A percentile compares a stretch with the other conserved stretches of the same genome.
Conservation (phyloP, 768 basidiomycete genomes). For the Lactarius evosmus region DNA sequence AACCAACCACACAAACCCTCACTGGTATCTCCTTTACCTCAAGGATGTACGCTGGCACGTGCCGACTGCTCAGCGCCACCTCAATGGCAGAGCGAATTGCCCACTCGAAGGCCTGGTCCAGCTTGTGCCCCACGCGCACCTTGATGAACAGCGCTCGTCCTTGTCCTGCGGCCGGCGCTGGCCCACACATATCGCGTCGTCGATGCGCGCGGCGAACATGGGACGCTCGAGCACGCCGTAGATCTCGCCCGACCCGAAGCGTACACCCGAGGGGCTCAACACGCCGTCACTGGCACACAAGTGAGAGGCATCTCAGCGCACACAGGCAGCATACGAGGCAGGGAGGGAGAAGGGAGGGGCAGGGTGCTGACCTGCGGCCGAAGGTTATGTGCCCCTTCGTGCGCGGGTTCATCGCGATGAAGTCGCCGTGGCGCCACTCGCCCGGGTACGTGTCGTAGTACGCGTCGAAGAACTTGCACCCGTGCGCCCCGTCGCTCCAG, state of each 20-base stretch:
- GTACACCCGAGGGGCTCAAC: constrained; percentile 74
- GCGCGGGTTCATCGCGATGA: constrained; percentile 58
- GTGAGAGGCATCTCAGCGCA: constrained; percentile 23
- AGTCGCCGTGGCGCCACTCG: constrained; percentile 68
- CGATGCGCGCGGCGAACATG: constrained; percentile 46
- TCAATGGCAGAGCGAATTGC: constrained; percentile 58
- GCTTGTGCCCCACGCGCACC: constrained; percentile 47
- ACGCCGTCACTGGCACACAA: constrained; percentile 53
- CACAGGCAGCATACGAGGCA: constrained; percentile 2
- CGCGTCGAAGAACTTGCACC: constrained; percentile 56
- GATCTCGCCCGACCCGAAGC: constrained; percentile 83
- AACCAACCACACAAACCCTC: constrained; percentile 32
- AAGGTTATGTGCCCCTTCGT: constrained; percentile 61
- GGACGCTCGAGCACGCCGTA: constrained; percentile 60
- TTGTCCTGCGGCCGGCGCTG: constrained; percentile 52
- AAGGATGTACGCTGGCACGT: constrained; percentile 70
- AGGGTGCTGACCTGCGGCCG: constrained; percentile 50
- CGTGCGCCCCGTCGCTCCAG: constrained; percentile 58
- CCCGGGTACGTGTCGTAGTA: constrained; percentile 66
- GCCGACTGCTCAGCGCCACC: constrained; percentile 60
- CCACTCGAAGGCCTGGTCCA: constrained; percentile 44
- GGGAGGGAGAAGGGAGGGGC: no score
- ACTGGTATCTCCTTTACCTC: constrained; percentile 67
- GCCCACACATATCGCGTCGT: constrained; percentile 74
- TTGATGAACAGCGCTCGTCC: constrained; percentile 77